Percentiles rank a stretch among this genome's conserved stretches.
Evolutionary conservation across 331 rosid species (phyloP).

Genomic region (Spiraea crenata): DNA sequence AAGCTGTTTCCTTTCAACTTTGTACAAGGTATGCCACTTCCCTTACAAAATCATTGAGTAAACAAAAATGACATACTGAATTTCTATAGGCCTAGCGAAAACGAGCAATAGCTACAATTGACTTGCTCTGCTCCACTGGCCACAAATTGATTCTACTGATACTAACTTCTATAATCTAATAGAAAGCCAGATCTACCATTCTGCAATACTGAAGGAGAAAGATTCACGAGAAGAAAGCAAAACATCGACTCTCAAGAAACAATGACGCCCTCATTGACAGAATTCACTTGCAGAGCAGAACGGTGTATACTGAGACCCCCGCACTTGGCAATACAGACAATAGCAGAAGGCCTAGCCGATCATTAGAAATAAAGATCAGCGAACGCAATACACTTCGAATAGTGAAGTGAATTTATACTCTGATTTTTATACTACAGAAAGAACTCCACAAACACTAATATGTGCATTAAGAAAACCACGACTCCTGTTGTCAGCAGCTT

Average conservation of each 20-base stretch:
- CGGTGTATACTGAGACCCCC: constrained; percentile 26
- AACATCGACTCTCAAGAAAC: constrained; percentile 22
- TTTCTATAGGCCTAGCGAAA: constrained; percentile 11
- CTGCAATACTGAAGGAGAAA: constrained; percentile 22
- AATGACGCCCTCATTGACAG: constrained; percentile 11
- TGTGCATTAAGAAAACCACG: constrained; percentile 47
- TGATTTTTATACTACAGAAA: constrained; percentile 36
- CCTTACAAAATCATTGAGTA: not conserved
- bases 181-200: constrained; percentile 18
- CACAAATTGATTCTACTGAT: not conserved
- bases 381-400: constrained; percentile 16
- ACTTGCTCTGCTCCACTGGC: not conserved
- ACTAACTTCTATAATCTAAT: no score
- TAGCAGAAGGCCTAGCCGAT: constrained; percentile 29
- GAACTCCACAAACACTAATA: constrained; percentile 33
- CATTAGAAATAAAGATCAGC: constrained; percentile 39
- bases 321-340: constrained; percentile 11
- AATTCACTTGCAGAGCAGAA: constrained; percentile 24
- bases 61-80: constrained; percentile 17
- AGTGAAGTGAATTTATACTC: constrained; percentile 35
- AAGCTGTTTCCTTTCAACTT: not conserved
- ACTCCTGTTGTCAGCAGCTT: constrained; percentile 45
- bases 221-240: constrained; percentile 21
- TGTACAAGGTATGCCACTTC: constrained; percentile 7
- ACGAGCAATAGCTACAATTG: constrained; percentile 9